Base-by-base conservation (phyloP, 2,329 filamentous ascomycete species). In the Colletotrichum chlorophyti region DNA sequence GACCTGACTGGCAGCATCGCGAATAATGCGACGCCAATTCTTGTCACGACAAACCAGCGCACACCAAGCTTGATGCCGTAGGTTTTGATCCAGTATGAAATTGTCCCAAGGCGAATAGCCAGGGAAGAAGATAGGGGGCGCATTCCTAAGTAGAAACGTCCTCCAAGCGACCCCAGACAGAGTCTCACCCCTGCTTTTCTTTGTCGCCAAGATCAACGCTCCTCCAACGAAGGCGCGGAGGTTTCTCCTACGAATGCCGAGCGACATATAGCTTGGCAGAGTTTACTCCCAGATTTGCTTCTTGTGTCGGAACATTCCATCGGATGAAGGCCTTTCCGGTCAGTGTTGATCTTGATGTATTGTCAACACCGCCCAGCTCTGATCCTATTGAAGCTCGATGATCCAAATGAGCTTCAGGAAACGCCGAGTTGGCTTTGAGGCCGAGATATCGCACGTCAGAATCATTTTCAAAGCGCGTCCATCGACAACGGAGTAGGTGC, bases 311-410 rank as follows among this genome's bases (percentile, higher is more conserved):
- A 21, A 31, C 21, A 15, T 11, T 27, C 23, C n/a, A 17, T 40
- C 53, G 53, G 47, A 34, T 38, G 38, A 19, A 19, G 21, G 14
- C 38, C n/a, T 24, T 52, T 31, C 53, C 53, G 47, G n/a, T n/a
- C n/a, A n/a, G n/a, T n/a, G n/a, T n/a, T n/a, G n/a, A n/a, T n/a
- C n/a, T n/a, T n/a, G n/a, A n/a, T n/a, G n/a, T 24, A 52, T 45
- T 38, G 14, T 26, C 46, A 4, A 27, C 15, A 15, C 34, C 15
- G 34, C 34, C 17, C n/a, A n/a, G n/a, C n/a, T n/a, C n/a, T n/a
- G n/a, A n/a, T n/a, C n/a, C n/a, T n/a, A n/a, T n/a, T n/a, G n/a
- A n/a, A n/a, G n/a, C n/a, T n/a, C n/a, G n/a, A n/a, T n/a, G n/a
- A n/a, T n/a, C n/a, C n/a, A n/a, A n/a, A n/a, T n/a, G n/a, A n/a